These are phyloP conservation scores for Asterochloris erici DNA, from an alignment of 139 green algal species.

Conservation along the genomic window DNA sequence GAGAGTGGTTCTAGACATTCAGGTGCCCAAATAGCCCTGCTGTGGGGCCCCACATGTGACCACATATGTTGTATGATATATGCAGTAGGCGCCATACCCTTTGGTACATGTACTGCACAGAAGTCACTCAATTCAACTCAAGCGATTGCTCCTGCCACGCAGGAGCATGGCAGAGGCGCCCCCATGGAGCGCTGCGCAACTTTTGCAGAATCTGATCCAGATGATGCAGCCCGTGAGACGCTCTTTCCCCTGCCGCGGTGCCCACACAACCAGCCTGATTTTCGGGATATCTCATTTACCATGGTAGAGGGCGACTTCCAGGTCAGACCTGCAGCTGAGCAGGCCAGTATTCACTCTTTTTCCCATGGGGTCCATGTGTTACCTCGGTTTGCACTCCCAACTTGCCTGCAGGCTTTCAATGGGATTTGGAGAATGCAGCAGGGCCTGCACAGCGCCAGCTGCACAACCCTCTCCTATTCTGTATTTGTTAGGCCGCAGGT, in stretches of 20 bases:
- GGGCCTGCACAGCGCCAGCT: background rate
- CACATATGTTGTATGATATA: background rate
- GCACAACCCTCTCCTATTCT: slow-evolving; percentile 58
- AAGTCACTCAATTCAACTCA: background rate
- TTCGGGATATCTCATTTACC: slow-evolving; percentile 70
- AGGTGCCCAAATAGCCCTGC: slow-evolving; percentile 31
- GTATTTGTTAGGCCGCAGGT: slow-evolving; percentile 63
- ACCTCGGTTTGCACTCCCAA: background rate
- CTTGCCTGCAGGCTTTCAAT: slow-evolving; percentile 57
- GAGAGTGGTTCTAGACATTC: slow-evolving; percentile 65
- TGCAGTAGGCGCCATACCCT: background rate
- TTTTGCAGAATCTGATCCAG: background rate
- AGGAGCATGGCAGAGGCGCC: slow-evolving; percentile 21
- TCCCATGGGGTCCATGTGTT: background rate
- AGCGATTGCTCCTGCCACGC: too few species aligned
- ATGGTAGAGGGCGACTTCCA: slow-evolving; percentile 80
- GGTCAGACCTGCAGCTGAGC: slow-evolving; percentile 25
- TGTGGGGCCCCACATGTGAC: background rate
- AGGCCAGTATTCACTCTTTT: background rate
- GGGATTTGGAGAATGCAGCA: slow-evolving; percentile 79
- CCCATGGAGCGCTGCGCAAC: slow-evolving; percentile 9
- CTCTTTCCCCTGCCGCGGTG: slow-evolving; percentile 14
- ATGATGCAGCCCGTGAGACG: background rate
- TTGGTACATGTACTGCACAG: background rate
- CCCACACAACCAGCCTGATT: background rate